phyloP scores from a whole-genome alignment of 2,329 filamentous ascomycete genomes.

The Podosphaera fusca region DNA sequence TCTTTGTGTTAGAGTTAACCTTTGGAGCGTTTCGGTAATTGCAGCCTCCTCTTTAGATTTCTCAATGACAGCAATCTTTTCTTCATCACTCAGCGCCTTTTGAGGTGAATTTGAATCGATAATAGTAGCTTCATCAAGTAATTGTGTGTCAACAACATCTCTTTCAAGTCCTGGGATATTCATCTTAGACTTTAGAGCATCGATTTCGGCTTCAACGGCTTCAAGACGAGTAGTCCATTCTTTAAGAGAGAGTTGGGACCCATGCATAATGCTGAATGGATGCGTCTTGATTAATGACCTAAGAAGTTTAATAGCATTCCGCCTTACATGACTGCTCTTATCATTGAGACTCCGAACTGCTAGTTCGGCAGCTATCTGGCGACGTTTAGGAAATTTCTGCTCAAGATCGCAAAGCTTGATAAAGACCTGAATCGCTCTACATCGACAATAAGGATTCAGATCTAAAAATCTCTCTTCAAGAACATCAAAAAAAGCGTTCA shows the following conservation, averaged over 20 bases:
- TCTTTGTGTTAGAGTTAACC: conserved; percentile 65
- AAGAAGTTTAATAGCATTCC: conserved; percentile 85
- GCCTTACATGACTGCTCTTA: conserved; percentile 90
- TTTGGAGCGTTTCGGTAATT: conserved; percentile 69
- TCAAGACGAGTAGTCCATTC: conserved; percentile 72
- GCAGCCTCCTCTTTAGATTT: conserved; percentile 74
- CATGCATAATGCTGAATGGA: conserved; percentile 80
- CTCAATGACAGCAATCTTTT: conserved; percentile 47
- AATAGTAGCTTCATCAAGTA: conserved; percentile 78
- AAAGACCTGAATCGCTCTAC: conserved; percentile 79
- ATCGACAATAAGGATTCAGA: conserved; percentile 88
- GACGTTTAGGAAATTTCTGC: conserved; percentile 80
- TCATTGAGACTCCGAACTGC: conserved; percentile 80
- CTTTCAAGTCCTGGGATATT: conserved; percentile 50
- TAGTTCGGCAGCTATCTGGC: conserved; percentile 69
- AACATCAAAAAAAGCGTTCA: conserved; percentile 93
- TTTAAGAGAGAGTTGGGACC: conserved; percentile 59
- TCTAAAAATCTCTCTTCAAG: conserved; percentile 90
- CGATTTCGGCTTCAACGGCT: conserved; percentile 60
- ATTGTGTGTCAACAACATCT: conserved; percentile 46
- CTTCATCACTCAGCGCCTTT: conserved; percentile 58
- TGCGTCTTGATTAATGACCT: conserved; percentile 79
- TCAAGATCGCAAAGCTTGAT: conserved; percentile 82
- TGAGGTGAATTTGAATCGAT: conserved; percentile 40
- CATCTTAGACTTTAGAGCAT: conserved; percentile 56